Conservation (phyloP, 176 grass and related monocot genomes). For the Zea mays region Zm-B73-REFERENCE-NAM-5.0 NC_050101.1:169956501-169957000, state of each 20-base stretch:
- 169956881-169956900: too few species aligned
- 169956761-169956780: not conserved
- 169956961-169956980: too few species aligned
- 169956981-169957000: too few species aligned
- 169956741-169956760: not conserved
- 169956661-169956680: not conserved
- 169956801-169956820: too few species aligned
- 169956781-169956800: not conserved
- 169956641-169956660: not conserved
- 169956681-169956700: not conserved
- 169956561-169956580: constrained; percentile 11
- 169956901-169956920: too few species aligned
- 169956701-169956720: not conserved
- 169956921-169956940: too few species aligned
- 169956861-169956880: too few species aligned
- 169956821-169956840: too few species aligned
- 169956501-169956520: not conserved
- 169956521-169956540: not conserved
- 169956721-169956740: not conserved
- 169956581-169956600: not conserved
- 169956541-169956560: not conserved
- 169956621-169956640: not conserved
- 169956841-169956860: too few species aligned
- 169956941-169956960: too few species aligned
- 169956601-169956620: not conserved